Evolutionary conservation across 2,329 filamentous ascomycete species (phyloP), one percentile per base, ranked within the genome.

Genomic region (Leptographium flavum): DNA sequence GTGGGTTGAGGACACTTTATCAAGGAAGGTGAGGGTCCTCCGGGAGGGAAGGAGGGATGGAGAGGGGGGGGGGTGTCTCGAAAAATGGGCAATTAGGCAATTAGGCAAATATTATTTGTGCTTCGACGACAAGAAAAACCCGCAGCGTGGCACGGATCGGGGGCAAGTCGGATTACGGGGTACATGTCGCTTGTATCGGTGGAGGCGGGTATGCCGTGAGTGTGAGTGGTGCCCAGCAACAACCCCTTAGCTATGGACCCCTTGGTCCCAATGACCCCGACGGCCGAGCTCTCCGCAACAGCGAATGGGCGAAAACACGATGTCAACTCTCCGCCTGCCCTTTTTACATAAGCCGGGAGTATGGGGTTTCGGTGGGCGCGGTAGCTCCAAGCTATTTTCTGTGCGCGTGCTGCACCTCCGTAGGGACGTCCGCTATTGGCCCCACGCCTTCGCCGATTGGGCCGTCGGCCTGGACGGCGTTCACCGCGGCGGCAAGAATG

Each of bases 31-130:
- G 31, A 33, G 40, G 32, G n/a, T 11, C 21, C 17, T 43, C 30
- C 23, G 31, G 41, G n/a, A 36, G n/a, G 41, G 22, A 43, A n/a
- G 22, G 32, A 19, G 14, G 27, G 22, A 40, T 13, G 25, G 25
- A 21, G 28, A 22, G 19, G 17, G 19, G 38, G 39, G 28, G 39
- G 39, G 39, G 39, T 22, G 39, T 33, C 28, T 32, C 41, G 23
- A 30, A 37, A 35, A 36, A 25, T 43, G 6, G 28, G 31, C 21
- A 43, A 43, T 28, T 42, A 33, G n/a, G n/a, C n/a, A n/a, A 36
- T 35, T 43, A 11, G 28, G 31, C 21, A 43, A 43, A 36, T 42
- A 33, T 42, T 42, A 43, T 43, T 43, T 43, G 41, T 43, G 41
- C 36, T 33, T 3, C 13, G 19, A 22, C 31, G 19, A 32, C 39